A percentile compares a stretch with the other conserved stretches of the same genome.
Conservation (phyloP, 2,329 filamentous ascomycete genomes). For the Ophiosphaerella korrae region DNA sequence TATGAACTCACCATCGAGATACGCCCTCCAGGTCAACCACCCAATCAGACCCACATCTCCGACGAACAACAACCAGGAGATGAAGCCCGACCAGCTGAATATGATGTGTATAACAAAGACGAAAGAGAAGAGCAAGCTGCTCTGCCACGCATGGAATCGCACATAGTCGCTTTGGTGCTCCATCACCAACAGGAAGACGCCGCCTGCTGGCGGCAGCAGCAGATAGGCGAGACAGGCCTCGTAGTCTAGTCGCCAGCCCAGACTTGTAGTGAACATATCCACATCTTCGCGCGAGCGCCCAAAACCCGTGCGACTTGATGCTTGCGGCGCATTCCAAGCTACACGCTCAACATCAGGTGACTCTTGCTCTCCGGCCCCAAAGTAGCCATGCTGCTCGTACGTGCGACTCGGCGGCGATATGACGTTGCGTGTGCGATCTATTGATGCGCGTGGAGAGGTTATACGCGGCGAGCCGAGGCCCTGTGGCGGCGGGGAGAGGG, state of each 20-base stretch:
- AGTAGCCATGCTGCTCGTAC: conserved; percentile 51
- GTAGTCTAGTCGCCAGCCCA: conserved; percentile 84
- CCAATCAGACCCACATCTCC: conserved; percentile 76
- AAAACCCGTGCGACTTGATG: conserved; percentile 14
- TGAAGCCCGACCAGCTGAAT: conserved; percentile 80
- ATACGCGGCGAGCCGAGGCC: conserved; percentile 56
- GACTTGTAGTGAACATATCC: conserved; percentile 81
- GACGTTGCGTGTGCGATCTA: conserved; percentile 40
- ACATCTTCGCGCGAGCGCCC: conserved; percentile 67
- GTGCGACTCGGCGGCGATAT: conserved; percentile 39
- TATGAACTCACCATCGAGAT: conserved; percentile 71
- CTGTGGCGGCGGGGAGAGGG: conserved; percentile 70
- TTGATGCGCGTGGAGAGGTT: conserved; percentile 49
- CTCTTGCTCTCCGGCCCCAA: conserved; percentile 22
- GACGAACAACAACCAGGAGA: conserved; percentile 83
- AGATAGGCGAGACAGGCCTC: conserved; percentile 92
- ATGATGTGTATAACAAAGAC: conserved; percentile 76
- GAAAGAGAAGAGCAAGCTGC: conserved; percentile 78
- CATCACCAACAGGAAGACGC: conserved; percentile 79
- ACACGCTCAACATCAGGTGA: conserved; percentile 31
- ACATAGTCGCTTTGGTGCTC: conserved; percentile 98
- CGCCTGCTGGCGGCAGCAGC: conserved; percentile 81
- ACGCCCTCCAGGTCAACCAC: conserved; percentile 78
- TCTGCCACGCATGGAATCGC: conserved; percentile 97
- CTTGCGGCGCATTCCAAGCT: conserved; percentile 33